Percentiles rank a stretch among this genome's conserved stretches.
Evolutionary conservation across 768 basidiomycete genomes (phyloP).

Genomic region (Rubroboletus pulcherrimus): DNA sequence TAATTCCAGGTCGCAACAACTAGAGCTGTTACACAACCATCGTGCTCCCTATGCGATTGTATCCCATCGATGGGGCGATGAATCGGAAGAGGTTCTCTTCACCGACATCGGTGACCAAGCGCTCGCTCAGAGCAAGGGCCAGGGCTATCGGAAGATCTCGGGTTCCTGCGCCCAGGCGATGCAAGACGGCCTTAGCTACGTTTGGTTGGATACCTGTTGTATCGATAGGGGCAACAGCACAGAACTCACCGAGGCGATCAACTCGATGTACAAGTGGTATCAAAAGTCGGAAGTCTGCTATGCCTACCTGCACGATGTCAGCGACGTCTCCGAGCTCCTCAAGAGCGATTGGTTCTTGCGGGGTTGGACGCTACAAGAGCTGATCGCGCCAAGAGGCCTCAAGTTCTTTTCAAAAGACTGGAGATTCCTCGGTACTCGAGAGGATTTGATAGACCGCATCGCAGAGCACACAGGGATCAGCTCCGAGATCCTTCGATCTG

Average conservation of each 20-base stretch:
- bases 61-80: slow-evolving; percentile 27
- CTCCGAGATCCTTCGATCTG: slow-evolving; percentile 11
- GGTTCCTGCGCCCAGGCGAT: slow-evolving; percentile 18
- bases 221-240: slow-evolving; percentile 27
- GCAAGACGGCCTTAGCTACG: slow-evolving; percentile 13
- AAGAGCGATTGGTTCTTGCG: slow-evolving; percentile 31
- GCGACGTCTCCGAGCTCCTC: slow-evolving; percentile 9
- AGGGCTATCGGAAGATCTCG: slow-evolving; percentile 22
- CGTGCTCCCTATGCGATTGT: slow-evolving; percentile 21
- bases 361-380: slow-evolving; percentile 32
- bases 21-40: slow-evolving; percentile 12
- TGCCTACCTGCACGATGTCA: slow-evolving; percentile 27
- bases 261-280: slow-evolving; percentile 36
- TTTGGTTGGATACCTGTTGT: slow-evolving; percentile 35
- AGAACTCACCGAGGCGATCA: slow-evolving; percentile 30
- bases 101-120: slow-evolving; percentile 19
- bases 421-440: slow-evolving; percentile 16
- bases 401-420: slow-evolving; percentile 29
- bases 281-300: slow-evolving; percentile 23
- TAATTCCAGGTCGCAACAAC: slow-evolving; percentile 12
- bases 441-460: slow-evolving; percentile 12
- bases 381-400: slow-evolving; percentile 27
- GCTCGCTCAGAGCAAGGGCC: slow-evolving; percentile 10
- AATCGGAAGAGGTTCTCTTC: slow-evolving; percentile 23
- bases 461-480: slow-evolving; percentile 15